A percentile compares a stretch with the other conserved stretches of the same genome.
Conservation (phyloP, 2,329 filamentous ascomycete species). For the Nemania abortiva region DNA sequence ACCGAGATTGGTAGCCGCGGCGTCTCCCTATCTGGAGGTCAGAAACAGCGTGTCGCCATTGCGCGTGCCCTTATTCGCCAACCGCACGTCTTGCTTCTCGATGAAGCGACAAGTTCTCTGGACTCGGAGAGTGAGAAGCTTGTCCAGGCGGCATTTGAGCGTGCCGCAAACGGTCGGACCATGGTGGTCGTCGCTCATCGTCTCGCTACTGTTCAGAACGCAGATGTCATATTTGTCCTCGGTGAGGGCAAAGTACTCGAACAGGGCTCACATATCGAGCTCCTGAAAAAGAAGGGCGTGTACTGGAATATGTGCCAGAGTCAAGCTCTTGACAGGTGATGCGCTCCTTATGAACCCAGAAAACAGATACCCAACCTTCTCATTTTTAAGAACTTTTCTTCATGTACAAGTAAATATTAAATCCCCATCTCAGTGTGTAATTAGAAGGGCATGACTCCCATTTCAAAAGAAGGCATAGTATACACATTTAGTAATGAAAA, state of each 20-base stretch:
- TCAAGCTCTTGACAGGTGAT: constrained; percentile 66
- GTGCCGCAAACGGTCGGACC: constrained; percentile 69
- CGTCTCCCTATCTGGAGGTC: constrained; percentile 75
- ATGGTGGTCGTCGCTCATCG: constrained; percentile 84
- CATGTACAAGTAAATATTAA: constrained; percentile 4
- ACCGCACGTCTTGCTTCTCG: constrained; percentile 75
- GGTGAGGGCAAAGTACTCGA: constrained; percentile 72
- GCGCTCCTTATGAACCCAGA: background rate
- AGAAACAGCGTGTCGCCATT: constrained; percentile 78
- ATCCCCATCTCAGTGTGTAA: constrained; percentile 5
- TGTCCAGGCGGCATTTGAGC: constrained; percentile 77
- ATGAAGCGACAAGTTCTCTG: constrained; percentile 78
- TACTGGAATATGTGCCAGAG: constrained; percentile 73
- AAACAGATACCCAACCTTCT: constrained; percentile 11
- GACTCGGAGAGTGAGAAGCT: constrained; percentile 69
- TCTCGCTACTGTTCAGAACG: constrained; percentile 81
- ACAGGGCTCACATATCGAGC: constrained; percentile 64
- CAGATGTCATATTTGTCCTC: constrained; percentile 83
- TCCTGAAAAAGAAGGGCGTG: constrained; percentile 64
- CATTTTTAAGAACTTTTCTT: background rate
- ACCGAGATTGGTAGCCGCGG: constrained; percentile 76
- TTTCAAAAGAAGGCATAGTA: background rate
- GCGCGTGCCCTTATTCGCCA: constrained; percentile 75
- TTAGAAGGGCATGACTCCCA: background rate
- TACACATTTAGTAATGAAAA: constrained; percentile 12